A percentile compares a stretch with the other conserved stretches of the same genome.
phyloP scores from a whole-genome alignment of 1,284 basidiomycete species.

The Amylostereum areolatum region DNA sequence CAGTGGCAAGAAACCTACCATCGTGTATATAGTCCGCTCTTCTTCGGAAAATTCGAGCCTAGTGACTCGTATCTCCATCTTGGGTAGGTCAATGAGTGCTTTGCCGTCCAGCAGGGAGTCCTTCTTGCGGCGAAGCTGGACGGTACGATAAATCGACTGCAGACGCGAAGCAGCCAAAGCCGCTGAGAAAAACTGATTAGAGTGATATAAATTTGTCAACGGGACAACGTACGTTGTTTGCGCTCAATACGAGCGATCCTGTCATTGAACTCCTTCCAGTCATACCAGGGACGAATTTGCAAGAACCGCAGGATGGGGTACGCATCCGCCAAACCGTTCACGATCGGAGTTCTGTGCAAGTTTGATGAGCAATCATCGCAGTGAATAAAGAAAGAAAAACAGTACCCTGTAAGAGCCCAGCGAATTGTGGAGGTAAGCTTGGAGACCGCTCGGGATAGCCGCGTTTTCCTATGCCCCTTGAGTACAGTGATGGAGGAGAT shows the following conservation, averaged over 20 bases:
- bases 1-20: conserved; percentile 24
- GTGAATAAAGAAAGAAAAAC: conserved; percentile 1
- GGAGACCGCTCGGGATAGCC: conserved; percentile 40
- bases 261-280: conserved; percentile 40
- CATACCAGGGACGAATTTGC: conserved; percentile 43
- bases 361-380: not conserved
- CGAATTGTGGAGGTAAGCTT: conserved; percentile 36
- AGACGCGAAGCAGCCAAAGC: conserved; percentile 40
- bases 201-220: conserved; percentile 11
- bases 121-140: conserved; percentile 52
- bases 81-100: conserved; percentile 51
- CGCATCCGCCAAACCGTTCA: conserved; percentile 45
- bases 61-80: conserved; percentile 42
- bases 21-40: conserved; percentile 51
- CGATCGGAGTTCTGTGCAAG: conserved; percentile 45
- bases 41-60: conserved; percentile 46
- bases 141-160: conserved; percentile 44
- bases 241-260: conserved; percentile 39
- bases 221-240: conserved; percentile 21
- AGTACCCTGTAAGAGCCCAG: conserved; percentile 51
- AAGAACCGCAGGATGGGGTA: conserved; percentile 50
- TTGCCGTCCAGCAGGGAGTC: conserved; percentile 52
- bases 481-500: conserved; percentile 9
- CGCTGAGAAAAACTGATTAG: conserved; percentile 24
- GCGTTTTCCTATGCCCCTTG: conserved; percentile 2